A percentile compares a stretch with the other conserved stretches of the same genome.
Conservation (phyloP, 352 stramenopile genomes). For the Phytophthora quininea region DNA sequence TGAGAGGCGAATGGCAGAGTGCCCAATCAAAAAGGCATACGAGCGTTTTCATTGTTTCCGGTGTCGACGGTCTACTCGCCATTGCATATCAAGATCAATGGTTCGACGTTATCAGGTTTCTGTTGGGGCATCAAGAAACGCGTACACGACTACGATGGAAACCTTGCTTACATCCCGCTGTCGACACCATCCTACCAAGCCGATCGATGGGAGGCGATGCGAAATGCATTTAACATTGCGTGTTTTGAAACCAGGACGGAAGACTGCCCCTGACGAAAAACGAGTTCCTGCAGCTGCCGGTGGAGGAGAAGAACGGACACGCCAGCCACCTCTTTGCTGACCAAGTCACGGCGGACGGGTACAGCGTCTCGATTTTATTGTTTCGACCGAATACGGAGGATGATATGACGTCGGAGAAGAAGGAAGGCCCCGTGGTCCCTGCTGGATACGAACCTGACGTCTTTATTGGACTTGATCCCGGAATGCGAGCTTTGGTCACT, state of each 20-base stretch:
- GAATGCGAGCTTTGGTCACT: constrained; percentile 15
- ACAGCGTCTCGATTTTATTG: constrained; percentile 10
- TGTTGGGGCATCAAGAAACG: constrained; percentile 12
- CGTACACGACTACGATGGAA: not conserved
- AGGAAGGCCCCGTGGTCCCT: constrained; percentile 3
- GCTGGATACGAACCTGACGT: constrained; percentile 12
- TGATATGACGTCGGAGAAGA: constrained; percentile 2
- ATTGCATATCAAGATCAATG: too few species aligned
- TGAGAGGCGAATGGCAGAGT: constrained; percentile 9
- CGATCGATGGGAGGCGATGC: constrained; percentile 15
- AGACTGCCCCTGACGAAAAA: constrained; percentile 20
- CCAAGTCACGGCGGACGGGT: too few species aligned
- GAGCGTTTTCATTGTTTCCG: constrained; percentile 20
- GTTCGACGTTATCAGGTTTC: constrained; percentile 14
- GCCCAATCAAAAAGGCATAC: constrained; percentile 5
- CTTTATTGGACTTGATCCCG: constrained; percentile 22
- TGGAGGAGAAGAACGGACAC: too few species aligned
- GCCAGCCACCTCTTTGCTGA: too few species aligned
- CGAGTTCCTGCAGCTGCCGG: too few species aligned
- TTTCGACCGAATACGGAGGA: constrained; percentile 18
- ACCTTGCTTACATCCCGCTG: not conserved
- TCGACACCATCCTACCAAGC: not conserved
- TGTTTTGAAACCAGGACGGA: constrained; percentile 17
- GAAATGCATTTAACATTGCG: constrained; percentile 12
- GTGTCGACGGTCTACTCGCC: too few species aligned